Conservation (phyloP, 73 alveolate genomes). For the Stentor roeselii region DNA sequence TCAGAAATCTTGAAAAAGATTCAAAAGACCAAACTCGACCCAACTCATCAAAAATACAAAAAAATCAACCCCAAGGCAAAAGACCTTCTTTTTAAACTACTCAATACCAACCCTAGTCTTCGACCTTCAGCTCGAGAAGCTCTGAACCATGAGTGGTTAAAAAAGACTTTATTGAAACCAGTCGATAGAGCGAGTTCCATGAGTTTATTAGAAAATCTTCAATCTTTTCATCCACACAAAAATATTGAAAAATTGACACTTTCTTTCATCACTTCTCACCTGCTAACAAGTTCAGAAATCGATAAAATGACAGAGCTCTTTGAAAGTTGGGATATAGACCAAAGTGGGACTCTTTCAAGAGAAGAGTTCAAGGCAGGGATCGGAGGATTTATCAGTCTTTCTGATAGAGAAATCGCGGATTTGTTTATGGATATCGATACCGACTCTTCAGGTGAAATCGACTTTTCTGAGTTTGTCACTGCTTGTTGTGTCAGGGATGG, state of each 20-base stretch:
- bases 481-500: not conserved
- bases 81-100: slow-evolving; percentile 42
- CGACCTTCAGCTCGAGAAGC: not conserved
- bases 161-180: not conserved
- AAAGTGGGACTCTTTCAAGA: not conserved
- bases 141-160: not conserved
- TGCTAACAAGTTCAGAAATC: not conserved
- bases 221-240: not conserved
- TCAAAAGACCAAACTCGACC: slow-evolving; percentile 36
- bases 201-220: not conserved
- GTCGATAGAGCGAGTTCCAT: not conserved
- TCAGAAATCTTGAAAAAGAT: slow-evolving; percentile 52
- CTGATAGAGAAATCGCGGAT: not conserved
- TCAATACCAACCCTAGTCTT: not conserved
- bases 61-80: slow-evolving; percentile 60
- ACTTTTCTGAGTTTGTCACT: not conserved
- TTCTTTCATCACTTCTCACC: not conserved
- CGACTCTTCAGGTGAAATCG: not conserved
- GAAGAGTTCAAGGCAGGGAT: not conserved
- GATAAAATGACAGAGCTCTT: not conserved
- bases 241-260: not conserved
- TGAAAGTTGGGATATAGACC: not conserved
- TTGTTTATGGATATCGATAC: not conserved
- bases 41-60: slow-evolving; percentile 57
- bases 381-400: too few species aligned